Evolutionary conservation across 2,329 filamentous ascomycete genomes (phyloP).

Genomic region (Chaetomium globosum): DNA sequence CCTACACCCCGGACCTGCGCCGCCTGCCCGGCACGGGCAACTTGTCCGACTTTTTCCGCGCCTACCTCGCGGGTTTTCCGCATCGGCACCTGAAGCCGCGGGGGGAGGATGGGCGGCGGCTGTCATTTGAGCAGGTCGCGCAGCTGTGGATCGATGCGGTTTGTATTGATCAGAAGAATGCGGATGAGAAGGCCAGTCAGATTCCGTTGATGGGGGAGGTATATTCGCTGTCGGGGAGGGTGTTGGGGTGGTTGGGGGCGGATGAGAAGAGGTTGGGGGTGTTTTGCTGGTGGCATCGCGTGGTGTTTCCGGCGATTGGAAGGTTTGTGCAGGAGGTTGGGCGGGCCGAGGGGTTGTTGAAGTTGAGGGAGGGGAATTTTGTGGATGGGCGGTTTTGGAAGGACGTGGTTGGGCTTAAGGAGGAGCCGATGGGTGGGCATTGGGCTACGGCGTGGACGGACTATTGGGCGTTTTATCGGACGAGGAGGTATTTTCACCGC

Average conservation of each 20-base stretch:
- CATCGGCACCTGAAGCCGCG: background rate
- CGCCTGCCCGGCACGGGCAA: conserved; percentile 12
- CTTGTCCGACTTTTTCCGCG: conserved; percentile 22
- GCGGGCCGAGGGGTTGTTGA: background rate
- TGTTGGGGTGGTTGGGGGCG: conserved; percentile 28
- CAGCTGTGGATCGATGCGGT: conserved; percentile 29
- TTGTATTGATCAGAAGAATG: conserved; percentile 27
- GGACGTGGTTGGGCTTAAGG: conserved; percentile 10
- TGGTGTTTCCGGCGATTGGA: conserved; percentile 11
- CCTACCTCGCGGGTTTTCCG: conserved; percentile 19
- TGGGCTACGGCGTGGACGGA: conserved; percentile 19
- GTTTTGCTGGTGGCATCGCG: conserved; percentile 24
- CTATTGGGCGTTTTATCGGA: conserved; percentile 23
- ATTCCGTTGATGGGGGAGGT: conserved; percentile 30
- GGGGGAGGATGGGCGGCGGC: background rate
- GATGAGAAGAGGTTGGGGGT: conserved; percentile 16
- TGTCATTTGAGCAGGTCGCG: conserved; percentile 4
- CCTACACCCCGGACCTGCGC: conserved; percentile 17
- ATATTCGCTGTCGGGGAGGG: conserved; percentile 21
- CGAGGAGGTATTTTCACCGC: conserved; percentile 31
- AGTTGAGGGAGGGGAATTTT: conserved; percentile 17
- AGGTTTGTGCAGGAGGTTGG: background rate
- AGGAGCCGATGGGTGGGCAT: background rate
- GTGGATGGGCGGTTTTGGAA: conserved; percentile 17
- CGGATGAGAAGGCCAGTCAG: conserved; percentile 23